Base-by-base conservation (phyloP, 768 basidiomycete genomes). In the Tephrocybe rancida region DNA sequence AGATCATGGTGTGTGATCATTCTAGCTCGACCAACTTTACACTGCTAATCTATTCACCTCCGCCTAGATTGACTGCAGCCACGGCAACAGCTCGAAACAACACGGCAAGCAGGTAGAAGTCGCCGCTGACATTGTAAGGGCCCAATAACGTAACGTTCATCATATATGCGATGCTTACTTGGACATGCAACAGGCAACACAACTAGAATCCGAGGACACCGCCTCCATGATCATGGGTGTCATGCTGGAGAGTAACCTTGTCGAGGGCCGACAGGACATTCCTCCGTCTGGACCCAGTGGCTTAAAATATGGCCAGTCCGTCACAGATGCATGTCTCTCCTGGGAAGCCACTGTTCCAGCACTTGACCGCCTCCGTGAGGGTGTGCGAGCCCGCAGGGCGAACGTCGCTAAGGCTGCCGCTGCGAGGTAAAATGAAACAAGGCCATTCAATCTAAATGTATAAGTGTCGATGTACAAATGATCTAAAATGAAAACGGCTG, bases 21-120 rank as follows among this genome's bases (percentile, higher is more conserved):
- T 27, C 41, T 32, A 8, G 48, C 11, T 49, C 41, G 19, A 14
- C 21, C 39, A 13, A 18, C 10, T 18, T 34, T 22, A 19, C 29
- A 35, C 24, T 13, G 19, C 44, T 45, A 43, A 45, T 32, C 19
- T 9, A 29, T 18, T n/a, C n/a, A n/a, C 19, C 5, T 22, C 44
- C 3, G 52, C 59, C 26, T 65, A 96, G 95, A 86, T 97, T 58
- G 93, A 96, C 70, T 96, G 96, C 80, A 95, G 93, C 62, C 95
- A 98, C 67, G 95, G 96, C 55, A 98, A 98, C 73, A 92, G 90
- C 63, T 84, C 80, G 55, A 98, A 99, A 72, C 91, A 97, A 66
- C 90, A 96, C 70, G 75, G 82, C 55, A 91, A 86, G 61, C 96
- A 99, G 73, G 74, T 86, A 3, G 86, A 90, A 54, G 96, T 98